Evolutionary conservation across 2,329 filamentous ascomycete species (phyloP), one percentile per base, ranked within the genome.

Genomic region (Esteya vermicola): DNA sequence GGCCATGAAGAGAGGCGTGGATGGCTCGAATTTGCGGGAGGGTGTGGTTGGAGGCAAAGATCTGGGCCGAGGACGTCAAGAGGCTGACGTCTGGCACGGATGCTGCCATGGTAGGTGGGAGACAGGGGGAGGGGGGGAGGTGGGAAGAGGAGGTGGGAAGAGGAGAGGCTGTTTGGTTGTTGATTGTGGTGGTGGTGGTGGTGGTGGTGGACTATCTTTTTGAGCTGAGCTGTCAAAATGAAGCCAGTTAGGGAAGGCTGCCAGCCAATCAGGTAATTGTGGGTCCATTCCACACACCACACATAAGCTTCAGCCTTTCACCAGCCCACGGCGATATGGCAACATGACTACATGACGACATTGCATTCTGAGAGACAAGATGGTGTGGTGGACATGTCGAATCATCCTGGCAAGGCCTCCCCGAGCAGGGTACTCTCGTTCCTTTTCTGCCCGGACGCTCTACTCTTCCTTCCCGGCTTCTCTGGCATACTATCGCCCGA

Each of bases 1-100:
- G 64, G 9, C 60, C 61, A 52, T 75, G 72, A 28, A 80, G 66
- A 19, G 60, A 59, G 48, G 72, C 72, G 60, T 80, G 75, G 47
- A 79, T 68, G 42, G 71, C 63, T 38, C 74, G 72, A 53, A 80
- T 73, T 54, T 78, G 73, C 2, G 74, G 75, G 16, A 80, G 67
- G 14, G 74, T 75, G 56, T 74, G 60, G 46, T 59, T 63, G 38
- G 67, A 52, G 18, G 53, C 63, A 58, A 76, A 75, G 53, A 78
- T 63, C 48, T 74, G 61, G 43, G 64, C 54, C 43, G 70, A 68
- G 38, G 65, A 64, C 42, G 67, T 65, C 45, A 72, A 53, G 47
- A 54, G 51, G 28, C 66, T 60, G 33, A 64, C 58, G 54, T 75
- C 70, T 12, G 36, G 33, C 21, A 45, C 42, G 50, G 65, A 60